Evolutionary conservation across 176 grass and related monocot genomes (phyloP), one percentile per base, ranked within the genome.

Genomic region (Aegilops bicornis): DNA sequence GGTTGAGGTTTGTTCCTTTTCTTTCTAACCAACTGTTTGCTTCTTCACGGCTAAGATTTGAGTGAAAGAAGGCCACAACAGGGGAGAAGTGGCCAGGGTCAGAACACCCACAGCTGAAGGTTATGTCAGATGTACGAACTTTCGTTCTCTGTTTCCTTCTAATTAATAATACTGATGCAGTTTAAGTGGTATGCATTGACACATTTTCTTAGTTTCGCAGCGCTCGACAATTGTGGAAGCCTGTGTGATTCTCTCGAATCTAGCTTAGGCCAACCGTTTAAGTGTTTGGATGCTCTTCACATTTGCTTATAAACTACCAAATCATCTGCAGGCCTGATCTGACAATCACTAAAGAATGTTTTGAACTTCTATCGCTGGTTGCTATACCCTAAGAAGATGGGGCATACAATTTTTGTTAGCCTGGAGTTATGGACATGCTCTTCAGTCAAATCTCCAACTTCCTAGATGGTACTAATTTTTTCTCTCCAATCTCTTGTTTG

Each of bases 281-380:
- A 56, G 39, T 74, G 1, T 7, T 61, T 70, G 13, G 14, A 78
- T 71, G 43, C 39, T 63, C 42, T 47, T 22, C 25, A 70, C 20
- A 42, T 90, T 84, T 78, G 1, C 85, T 89, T 45, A 88, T 83
- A 50, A 24, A 24, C 83, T 89, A 67, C 81, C 54, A 76, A 80
- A 82, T 6, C 33, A 35, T 35, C 37, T 89, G 67, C 88, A 98
- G 82, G 27, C 27, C 27, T 27, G 27, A 27, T 27, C 27, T 27
- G 27, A 27, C 27, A 27, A 27, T 27, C 27, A 27, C 85, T 86
- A 90, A 98, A 86, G 91, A 98, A 86, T 94, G 96, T 82, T 92
- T 92, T 54, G 96, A 95, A 66, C 91, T 94, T 69, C 80, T 98
- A 7, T 91, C 92, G 83, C 83, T 98, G 22, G 81, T 95, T 86